Percentiles rank a stretch among this genome's conserved stretches.
Evolutionary conservation across 2,329 filamentous ascomycete species (phyloP).

Genomic region (Sporothrix phasma): DNA sequence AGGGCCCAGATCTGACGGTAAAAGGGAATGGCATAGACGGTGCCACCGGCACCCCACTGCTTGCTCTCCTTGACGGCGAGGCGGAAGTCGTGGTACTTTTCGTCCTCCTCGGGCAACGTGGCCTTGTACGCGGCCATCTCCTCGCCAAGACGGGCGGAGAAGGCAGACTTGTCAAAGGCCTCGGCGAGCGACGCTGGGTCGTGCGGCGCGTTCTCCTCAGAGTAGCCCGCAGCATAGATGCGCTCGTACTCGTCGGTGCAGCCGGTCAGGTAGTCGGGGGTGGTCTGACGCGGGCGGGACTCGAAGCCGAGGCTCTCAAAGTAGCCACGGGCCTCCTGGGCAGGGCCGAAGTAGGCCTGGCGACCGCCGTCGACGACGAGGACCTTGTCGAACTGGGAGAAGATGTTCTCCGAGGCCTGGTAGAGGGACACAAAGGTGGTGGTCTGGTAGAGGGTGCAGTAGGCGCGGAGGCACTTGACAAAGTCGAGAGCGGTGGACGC

Average conservation of each 20-base stretch:
- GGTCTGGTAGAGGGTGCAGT: constrained; percentile 75
- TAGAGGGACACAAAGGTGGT: constrained; percentile 81
- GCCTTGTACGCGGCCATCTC: constrained; percentile 63
- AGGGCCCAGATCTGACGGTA: constrained; percentile 73
- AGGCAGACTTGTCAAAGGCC: constrained; percentile 58
- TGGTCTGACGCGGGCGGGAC: constrained; percentile 66
- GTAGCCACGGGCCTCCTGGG: constrained; percentile 56
- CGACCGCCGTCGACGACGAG: constrained; percentile 67
- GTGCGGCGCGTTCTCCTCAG: constrained; percentile 56
- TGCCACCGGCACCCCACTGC: constrained; percentile 57
- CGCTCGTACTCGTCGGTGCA: constrained; percentile 80
- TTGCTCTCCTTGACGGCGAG: constrained; percentile 69
- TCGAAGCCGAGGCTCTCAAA: constrained; percentile 70
- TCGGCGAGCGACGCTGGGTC: constrained; percentile 55
- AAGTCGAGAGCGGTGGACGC: constrained; percentile 46
- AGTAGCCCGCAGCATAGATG: constrained; percentile 59
- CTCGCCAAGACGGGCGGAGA: constrained; percentile 43
- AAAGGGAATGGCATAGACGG: constrained; percentile 76
- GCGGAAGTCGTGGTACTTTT: constrained; percentile 66
- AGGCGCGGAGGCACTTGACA: constrained; percentile 56
- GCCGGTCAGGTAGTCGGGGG: constrained; percentile 70
- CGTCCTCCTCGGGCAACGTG: constrained; percentile 52
- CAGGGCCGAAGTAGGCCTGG: constrained; percentile 66
- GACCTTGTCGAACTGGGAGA: constrained; percentile 72
- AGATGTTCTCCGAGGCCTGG: constrained; percentile 76